These are phyloP conservation scores for Sporisorium sorghi DNA, from an alignment of 1,284 basidiomycete species.

Conservation along the genomic window DNA sequence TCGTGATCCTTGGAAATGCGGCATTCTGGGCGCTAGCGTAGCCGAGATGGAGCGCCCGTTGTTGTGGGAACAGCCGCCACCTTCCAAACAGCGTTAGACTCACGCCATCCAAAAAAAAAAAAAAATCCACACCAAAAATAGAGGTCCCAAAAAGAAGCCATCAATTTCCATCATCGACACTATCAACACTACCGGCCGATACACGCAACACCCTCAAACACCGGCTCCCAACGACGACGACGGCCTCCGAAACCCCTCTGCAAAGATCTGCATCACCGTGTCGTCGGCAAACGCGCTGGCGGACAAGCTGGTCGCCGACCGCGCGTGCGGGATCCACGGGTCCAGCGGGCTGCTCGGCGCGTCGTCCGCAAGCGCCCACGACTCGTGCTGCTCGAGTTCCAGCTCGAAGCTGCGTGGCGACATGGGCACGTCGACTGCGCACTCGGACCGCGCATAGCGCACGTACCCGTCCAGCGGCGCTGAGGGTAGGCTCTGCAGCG, in stretches of 20 bases:
- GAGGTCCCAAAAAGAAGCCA: slow-evolving; percentile 1
- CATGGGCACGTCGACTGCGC: slow-evolving; percentile 34
- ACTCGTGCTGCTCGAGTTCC: background rate
- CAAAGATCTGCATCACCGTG: slow-evolving; percentile 29
- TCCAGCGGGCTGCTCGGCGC: slow-evolving; percentile 29
- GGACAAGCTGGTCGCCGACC: background rate
- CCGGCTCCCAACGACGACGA: too few relatives aligned
- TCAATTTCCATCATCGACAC: background rate
- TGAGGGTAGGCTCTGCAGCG: background rate
- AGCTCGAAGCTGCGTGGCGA: slow-evolving; percentile 36
- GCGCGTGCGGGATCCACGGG: slow-evolving; percentile 22
- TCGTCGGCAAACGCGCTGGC: slow-evolving; percentile 12
- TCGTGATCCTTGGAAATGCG: too few relatives aligned
- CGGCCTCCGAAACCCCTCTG: slow-evolving; percentile 21
- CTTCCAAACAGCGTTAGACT: too few relatives aligned
- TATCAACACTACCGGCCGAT: slow-evolving; percentile 2
- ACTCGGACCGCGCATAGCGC: slow-evolving; percentile 3
- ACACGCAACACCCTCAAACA: background rate
- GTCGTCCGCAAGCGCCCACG: background rate
- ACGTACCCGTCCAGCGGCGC: slow-evolving; percentile 5
- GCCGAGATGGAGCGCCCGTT: too few relatives aligned
- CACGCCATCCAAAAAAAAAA: slow-evolving; percentile 1
- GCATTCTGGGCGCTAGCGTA: too few relatives aligned
- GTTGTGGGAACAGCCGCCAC: too few relatives aligned
- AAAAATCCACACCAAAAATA: background rate